Conservation (phyloP, 768 basidiomycete genomes). For the Peribolospora baueri region DNA sequence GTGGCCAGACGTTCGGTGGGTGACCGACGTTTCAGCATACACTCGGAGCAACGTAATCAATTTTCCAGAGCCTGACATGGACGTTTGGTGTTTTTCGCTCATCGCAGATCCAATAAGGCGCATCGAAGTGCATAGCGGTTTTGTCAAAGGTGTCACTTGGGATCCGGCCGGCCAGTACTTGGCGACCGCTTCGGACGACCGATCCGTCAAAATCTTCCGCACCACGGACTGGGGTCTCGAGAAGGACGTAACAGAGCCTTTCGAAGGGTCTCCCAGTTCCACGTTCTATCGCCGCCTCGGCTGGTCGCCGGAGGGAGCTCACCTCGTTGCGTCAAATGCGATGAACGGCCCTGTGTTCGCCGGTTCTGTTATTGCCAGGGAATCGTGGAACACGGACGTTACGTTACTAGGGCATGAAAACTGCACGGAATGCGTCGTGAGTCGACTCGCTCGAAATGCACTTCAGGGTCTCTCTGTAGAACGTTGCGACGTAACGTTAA, state of each 20-base stretch:
- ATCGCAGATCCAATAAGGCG: slow-evolving; percentile 49
- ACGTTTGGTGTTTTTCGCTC: background rate
- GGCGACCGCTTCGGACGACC: slow-evolving; percentile 93
- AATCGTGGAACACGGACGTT: slow-evolving; percentile 64
- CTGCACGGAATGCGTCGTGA: slow-evolving; percentile 78
- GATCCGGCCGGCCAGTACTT: slow-evolving; percentile 94
- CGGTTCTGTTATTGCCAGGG: slow-evolving; percentile 75
- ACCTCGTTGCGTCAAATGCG: slow-evolving; percentile 89
- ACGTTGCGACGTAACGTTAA: background rate
- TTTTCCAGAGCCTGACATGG: background rate
- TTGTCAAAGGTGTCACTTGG: slow-evolving; percentile 97
- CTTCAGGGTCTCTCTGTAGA: background rate
- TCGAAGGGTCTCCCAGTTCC: slow-evolving; percentile 51
- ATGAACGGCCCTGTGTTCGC: slow-evolving; percentile 97
- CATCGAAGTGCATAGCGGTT: slow-evolving; percentile 73
- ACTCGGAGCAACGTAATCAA: too few species aligned
- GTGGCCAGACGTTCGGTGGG: slow-evolving; percentile 67
- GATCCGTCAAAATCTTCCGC: slow-evolving; percentile 88
- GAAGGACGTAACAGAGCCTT: slow-evolving; percentile 64
- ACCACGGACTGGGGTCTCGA: slow-evolving; percentile 77
- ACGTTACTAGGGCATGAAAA: slow-evolving; percentile 93
- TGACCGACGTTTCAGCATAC: background rate
- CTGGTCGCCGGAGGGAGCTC: slow-evolving; percentile 98
- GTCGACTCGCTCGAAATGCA: slow-evolving; percentile 14
- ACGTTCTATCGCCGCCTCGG: slow-evolving; percentile 22